These are phyloP conservation scores for Sophora flavescens DNA, from an alignment of 306 rosid species.

Conservation along the genomic window DNA sequence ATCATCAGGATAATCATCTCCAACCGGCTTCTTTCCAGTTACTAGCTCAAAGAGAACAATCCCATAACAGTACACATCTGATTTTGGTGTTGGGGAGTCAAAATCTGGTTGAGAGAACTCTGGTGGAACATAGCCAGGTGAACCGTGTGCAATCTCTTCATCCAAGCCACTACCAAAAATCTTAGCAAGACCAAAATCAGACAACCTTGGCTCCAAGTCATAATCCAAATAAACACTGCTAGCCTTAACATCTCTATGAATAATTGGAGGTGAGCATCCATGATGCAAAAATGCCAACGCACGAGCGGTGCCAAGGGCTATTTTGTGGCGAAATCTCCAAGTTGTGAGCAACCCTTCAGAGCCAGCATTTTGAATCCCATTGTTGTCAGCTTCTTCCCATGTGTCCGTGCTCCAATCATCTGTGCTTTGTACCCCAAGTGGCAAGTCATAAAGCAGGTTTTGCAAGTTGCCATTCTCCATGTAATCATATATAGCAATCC, in stretches of 20 bases:
- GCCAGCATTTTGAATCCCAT: constrained; percentile 77
- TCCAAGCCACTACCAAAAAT: constrained; percentile 84
- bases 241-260: constrained; percentile 90
- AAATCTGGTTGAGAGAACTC: constrained; percentile 72
- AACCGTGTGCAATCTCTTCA: constrained; percentile 77
- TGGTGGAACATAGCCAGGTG: constrained; percentile 89
- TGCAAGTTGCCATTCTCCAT: constrained; percentile 99
- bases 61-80: constrained; percentile 96
- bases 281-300: constrained; percentile 96
- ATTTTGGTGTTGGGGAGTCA: constrained; percentile 80
- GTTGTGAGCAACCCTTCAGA: constrained; percentile 84
- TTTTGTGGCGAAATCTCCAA: constrained; percentile 93
- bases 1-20: constrained; percentile 82
- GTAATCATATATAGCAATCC: constrained; percentile 95
- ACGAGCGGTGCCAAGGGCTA: constrained; percentile 92
- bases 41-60: constrained; percentile 87
- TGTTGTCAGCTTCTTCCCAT: constrained; percentile 78
- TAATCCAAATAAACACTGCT: constrained; percentile 93
- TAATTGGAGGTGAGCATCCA: constrained; percentile 98
- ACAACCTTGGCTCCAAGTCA: constrained; percentile 89
- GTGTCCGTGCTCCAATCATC: constrained; percentile 98
- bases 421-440: constrained; percentile 86
- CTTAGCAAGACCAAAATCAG: constrained; percentile 95
- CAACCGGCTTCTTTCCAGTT: constrained; percentile 88
- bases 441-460: constrained; percentile 93